A percentile compares a stretch with the other conserved stretches of the same genome.
Conservation (phyloP, 345 rosid species). For the Gossypium raimondii region DNA sequence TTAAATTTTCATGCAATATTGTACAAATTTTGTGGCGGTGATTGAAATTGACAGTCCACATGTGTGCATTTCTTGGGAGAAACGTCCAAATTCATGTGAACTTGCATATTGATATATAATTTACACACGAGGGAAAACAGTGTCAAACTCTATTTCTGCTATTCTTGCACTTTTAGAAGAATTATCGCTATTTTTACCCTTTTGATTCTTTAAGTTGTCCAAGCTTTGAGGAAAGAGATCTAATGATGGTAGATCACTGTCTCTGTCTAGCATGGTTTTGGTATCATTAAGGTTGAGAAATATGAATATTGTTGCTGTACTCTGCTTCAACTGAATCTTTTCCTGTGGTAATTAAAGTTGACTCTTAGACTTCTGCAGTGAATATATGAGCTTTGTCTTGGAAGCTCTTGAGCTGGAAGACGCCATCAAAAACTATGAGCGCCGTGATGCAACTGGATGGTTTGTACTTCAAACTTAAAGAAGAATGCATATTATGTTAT, state of each 20-base stretch:
- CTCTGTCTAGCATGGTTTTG: neutral
- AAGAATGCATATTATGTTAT: neutral
- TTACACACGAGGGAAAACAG: neutral
- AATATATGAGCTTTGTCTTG: constrained; percentile 53
- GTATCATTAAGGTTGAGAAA: neutral
- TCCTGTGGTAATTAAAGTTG: constrained; percentile 6
- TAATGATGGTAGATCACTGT: neutral
- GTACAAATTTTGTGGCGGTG: neutral
- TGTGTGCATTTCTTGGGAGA: neutral
- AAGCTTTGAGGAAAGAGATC: neutral
- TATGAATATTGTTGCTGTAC: neutral
- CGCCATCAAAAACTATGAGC: constrained; percentile 59
- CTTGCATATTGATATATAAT: neutral
- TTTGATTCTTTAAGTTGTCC: neutral
- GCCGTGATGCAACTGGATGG: constrained; percentile 65
- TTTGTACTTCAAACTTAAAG: constrained; percentile 26
- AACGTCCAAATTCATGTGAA: neutral
- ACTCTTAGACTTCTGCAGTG: constrained; percentile 34
- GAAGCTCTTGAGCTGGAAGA: constrained; percentile 79
- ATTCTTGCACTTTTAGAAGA: neutral
- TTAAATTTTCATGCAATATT: neutral
- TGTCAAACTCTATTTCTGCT: neutral
- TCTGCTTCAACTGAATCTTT: neutral
- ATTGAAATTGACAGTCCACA: neutral
- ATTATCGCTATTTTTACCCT: neutral